Conservation (phyloP, 108 stramenopile species). For the Skeletonema marinoi region DNA sequence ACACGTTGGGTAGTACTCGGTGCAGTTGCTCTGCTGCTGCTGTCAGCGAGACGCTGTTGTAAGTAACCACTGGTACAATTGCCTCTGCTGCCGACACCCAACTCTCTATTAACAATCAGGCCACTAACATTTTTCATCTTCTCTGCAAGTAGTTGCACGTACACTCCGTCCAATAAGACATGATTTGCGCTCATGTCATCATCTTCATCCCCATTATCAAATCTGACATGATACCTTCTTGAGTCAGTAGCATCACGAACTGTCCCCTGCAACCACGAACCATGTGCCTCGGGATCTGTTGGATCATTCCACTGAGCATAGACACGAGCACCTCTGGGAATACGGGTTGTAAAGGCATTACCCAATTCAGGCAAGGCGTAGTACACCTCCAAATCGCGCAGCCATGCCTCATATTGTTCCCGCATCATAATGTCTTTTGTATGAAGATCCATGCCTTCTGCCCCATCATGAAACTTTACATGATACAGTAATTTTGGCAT, state of each 20-base stretch:
- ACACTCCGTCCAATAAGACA: conserved; percentile 29
- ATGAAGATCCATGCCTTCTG: conserved; percentile 18
- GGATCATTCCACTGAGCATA: conserved; percentile 46
- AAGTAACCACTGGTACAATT: conserved; percentile 17
- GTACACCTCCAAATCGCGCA: conserved; percentile 39
- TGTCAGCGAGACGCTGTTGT: background rate
- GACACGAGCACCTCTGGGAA: conserved; percentile 28
- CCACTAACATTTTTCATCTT: conserved; percentile 25
- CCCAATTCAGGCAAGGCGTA: conserved; percentile 20
- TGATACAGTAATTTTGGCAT: conserved; percentile 36
- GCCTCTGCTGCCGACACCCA: background rate
- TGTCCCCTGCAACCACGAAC: conserved; percentile 33
- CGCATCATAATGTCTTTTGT: conserved; percentile 48
- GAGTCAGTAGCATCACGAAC: conserved; percentile 5
- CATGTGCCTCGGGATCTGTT: conserved; percentile 42
- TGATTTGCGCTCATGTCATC: conserved; percentile 19
- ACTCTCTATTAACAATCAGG: background rate
- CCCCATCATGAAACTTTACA: conserved; percentile 47
- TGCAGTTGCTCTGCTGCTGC: background rate
- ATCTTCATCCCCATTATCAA: conserved; percentile 47
- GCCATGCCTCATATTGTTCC: conserved; percentile 42
- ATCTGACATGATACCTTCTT: conserved; percentile 37
- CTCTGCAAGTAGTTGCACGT: conserved; percentile 16
- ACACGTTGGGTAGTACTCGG: background rate
- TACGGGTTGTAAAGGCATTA: conserved; percentile 1